Evolutionary conservation across 768 basidiomycete species (phyloP).

Genomic region (Phaeolepiota aurea): DNA sequence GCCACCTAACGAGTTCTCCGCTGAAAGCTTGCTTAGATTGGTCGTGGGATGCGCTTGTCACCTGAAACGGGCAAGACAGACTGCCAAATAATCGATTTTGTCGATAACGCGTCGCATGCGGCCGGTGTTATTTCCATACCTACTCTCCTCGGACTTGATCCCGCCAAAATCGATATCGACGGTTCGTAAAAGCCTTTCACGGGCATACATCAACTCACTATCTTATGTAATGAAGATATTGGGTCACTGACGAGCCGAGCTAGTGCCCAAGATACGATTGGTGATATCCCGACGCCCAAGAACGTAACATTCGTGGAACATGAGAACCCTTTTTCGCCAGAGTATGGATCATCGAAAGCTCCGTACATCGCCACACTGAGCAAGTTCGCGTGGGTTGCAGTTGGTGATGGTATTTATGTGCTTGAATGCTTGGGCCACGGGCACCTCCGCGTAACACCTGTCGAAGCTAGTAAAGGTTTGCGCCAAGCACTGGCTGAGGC

Average conservation of each 20-base stretch:
- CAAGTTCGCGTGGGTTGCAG: constrained; percentile 70
- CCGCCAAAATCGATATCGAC: constrained; percentile 52
- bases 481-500: too few relatives aligned
- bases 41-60: constrained; percentile 84
- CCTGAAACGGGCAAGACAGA: constrained; percentile 73
- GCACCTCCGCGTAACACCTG: constrained; percentile 51
- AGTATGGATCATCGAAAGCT: constrained; percentile 38
- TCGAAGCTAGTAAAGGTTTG: constrained; percentile 25
- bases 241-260: constrained; percentile 38
- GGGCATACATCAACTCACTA: constrained; percentile 2
- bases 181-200: constrained; percentile 27
- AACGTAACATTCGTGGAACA: constrained; percentile 71
- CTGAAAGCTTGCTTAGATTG: constrained; percentile 49
- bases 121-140: constrained; percentile 71
- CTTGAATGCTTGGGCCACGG: constrained; percentile 71
- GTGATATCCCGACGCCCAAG: constrained; percentile 42
- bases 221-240: constrained; percentile 39
- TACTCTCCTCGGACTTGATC: constrained; percentile 79
- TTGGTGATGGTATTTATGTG: constrained; percentile 62
- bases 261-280: constrained; percentile 14
- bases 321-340: constrained; percentile 62
- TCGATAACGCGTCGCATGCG: constrained; percentile 64
- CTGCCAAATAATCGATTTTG: constrained; percentile 88
- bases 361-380: constrained; percentile 51
- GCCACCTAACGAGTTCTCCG: neutral